Base-by-base conservation (phyloP, 345 rosid genomes). In the Raphanus sativus region DNA sequence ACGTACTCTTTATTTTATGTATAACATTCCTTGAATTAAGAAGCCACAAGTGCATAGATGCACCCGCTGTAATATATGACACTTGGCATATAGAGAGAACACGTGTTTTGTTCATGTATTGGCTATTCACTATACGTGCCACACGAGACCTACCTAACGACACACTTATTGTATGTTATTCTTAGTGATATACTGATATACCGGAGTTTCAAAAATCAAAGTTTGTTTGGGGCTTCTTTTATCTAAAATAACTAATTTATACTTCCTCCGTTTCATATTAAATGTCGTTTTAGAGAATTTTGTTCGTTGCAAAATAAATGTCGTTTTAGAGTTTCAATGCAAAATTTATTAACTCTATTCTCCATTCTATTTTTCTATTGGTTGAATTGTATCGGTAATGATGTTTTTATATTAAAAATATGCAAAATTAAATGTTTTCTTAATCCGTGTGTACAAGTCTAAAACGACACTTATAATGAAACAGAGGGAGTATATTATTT, bases 41-140 rank as follows among this genome's bases (percentile, higher is more conserved):
- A 34, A 8, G n/a, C 50, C 34, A 42, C 61, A 54, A 5, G 25
- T 64, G 54, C 33, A 29, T 7, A 11, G 36, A 59, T 42, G 67
- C 28, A 67, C 17, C 50, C 56, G 42, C 17, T 62, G 48, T 38
- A 8, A 2, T 24, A 17, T 13, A 17, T 5, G 75, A 70, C 75
- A 61, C 65, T 26, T 63, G 71, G 24, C 66, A 71, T 8, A 9
- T 16, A 55, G 24, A 21, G 52, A 29, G 29, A 30, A 77, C 67
- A 71, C 76, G 76, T 77, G 76, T 26, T 42, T 58, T 8, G 76
- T 58, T 64, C 50, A 65, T 30, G 71, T 64, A 55, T 38, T 30
- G 11, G 33, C 8, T 64, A 54, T 64, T 64, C 71, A 4, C 8
- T 33, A 64, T 64, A 70, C 29, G 54, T 65, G 81, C 38, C 81